Percentiles rank a stretch among this genome's conserved stretches.
These are phyloP conservation scores for Tephrocybe sp. DNA, from an alignment of 768 basidiomycete genomes.

Conservation along the genomic window DNA sequence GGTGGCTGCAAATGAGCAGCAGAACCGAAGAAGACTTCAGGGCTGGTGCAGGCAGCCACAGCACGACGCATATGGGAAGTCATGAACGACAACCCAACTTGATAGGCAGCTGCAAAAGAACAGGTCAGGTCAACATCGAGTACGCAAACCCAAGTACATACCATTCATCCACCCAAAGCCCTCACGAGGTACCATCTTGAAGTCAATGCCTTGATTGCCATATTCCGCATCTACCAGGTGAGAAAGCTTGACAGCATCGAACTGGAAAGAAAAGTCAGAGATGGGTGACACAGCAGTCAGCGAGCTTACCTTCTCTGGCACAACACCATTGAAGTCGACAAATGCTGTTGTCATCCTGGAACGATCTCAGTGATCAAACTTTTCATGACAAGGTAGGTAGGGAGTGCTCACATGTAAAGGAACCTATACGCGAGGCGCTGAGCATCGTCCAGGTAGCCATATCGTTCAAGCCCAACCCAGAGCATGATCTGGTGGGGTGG, in stretches of 20 bases:
- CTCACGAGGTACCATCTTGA: slow-evolving; percentile 95
- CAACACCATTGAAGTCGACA: slow-evolving; percentile 96
- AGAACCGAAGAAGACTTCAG: slow-evolving; percentile 81
- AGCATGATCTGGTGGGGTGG: slow-evolving; percentile 99
- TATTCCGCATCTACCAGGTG: slow-evolving; percentile 98
- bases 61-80: slow-evolving; percentile 94
- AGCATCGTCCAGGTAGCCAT: slow-evolving; percentile 92
- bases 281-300: not conserved
- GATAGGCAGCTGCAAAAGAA: slow-evolving; percentile 72
- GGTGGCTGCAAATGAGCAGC: slow-evolving; percentile 37
- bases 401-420: slow-evolving; percentile 79
- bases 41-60: slow-evolving; percentile 90
- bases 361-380: not conserved
- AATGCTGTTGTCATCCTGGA: slow-evolving; percentile 88
- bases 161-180: slow-evolving; percentile 99
- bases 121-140: slow-evolving; percentile 1
- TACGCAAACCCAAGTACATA: slow-evolving; percentile 33
- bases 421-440: slow-evolving; percentile 93
- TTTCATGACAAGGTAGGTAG: not conserved
- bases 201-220: slow-evolving; percentile 94
- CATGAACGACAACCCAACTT: slow-evolving; percentile 93
- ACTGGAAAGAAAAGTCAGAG: slow-evolving; percentile 39
- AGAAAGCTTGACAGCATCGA: slow-evolving; percentile 93
- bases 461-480: slow-evolving; percentile 96
- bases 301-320: slow-evolving; percentile 84